Evolutionary conservation across 2,329 filamentous ascomycete genomes (phyloP), one percentile per base, ranked within the genome.

Genomic region (Fusarium sp.): DNA sequence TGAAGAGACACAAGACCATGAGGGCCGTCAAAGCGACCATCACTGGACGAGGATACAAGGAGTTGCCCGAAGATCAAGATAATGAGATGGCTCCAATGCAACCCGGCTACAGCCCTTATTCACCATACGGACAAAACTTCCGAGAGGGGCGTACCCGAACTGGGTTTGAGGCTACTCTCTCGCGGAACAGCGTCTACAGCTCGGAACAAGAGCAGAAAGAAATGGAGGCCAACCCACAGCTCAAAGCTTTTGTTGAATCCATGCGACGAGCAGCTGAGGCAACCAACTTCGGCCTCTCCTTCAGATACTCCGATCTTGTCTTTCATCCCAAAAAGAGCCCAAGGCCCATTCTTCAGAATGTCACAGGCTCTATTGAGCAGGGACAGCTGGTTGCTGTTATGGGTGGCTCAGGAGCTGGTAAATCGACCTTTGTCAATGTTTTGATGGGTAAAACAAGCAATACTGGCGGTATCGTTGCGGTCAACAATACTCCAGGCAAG

Each of bases 381-480:
- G 88, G 88, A 1, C 85, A 85, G 10, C 83, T 90, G n/a, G 87
- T 86, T 41, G 88, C 87, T 15, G 83, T 90, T n/a, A 90, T 90
- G 87, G 88, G 88, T 12, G 87, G 87, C 11, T 88, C 86, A 4
- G 88, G 88, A n/a, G 88, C 88, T 3, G 88, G 88, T 36, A 90
- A 90, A 78, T 87, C 86, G 24, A 90, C 88, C 0, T 89, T 90
- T 68, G 83, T 90, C 38, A 90, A 90, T 63, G 86, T 89, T 33
- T 82, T 90, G n/a, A 90, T 90, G 88, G 89, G 89, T 18, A 90
- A 90, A 79, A 83, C 81, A 1, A 83, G 80, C 39, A 84, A 87
- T 66, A 90, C 87, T 2, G 81, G 83, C 1, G 89, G 89, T 6
- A 73, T 81, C 1, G 85, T 89, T 33, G 86, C 85, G 52, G 84